Evolutionary conservation across 305 asterid genomes (phyloP), one percentile per base, ranked within the genome.

Genomic region (Fraxinus nigra): DNA sequence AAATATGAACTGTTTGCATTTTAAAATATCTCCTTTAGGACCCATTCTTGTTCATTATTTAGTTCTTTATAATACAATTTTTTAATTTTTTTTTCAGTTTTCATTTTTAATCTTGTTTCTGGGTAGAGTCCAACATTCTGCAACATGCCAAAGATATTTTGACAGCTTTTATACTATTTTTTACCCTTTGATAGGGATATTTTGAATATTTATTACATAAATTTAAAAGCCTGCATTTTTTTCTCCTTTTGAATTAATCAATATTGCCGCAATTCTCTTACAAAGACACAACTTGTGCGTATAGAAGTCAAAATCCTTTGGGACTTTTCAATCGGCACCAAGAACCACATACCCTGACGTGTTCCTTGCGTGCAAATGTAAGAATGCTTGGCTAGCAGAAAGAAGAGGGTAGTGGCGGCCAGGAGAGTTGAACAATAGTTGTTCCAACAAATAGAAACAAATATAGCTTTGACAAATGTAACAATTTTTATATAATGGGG

Each of bases 21-120:
- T 72, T 75, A 59, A 33, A 78, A 59, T 37, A 56, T 82, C 46
- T 61, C 28, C 22, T 75, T 38, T 34, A 80, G 67, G 83, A 75
- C 78, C 84, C 78, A 63, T 46, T 35, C 13, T 79, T 59, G 79
- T 82, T 61, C 30, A 76, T 79, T 34, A 76, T 74, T 81, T 65
- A 37, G 75, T 59, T 38, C 56, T 76, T 69, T 13, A 48, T 6
- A 59, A 54, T 8, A 76, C 16, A 65, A 10, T 43, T 8, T 34
- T 40, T 1, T 5, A 1, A 14, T 30, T 32, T 33, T 7, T 7
- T 32, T 10, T 16, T 7, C 37, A 9, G 1, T 10, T 43, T 43
- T 43, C 34, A 35, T 7, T 0, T 20, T 20, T 35, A 33, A 73
- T 74, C 43, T 74, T 72, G 34, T 28, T 72, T 75, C 67, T 22